Conservation (phyloP, 108 stramenopile species). For the Skeletonema menzelii region DNA sequence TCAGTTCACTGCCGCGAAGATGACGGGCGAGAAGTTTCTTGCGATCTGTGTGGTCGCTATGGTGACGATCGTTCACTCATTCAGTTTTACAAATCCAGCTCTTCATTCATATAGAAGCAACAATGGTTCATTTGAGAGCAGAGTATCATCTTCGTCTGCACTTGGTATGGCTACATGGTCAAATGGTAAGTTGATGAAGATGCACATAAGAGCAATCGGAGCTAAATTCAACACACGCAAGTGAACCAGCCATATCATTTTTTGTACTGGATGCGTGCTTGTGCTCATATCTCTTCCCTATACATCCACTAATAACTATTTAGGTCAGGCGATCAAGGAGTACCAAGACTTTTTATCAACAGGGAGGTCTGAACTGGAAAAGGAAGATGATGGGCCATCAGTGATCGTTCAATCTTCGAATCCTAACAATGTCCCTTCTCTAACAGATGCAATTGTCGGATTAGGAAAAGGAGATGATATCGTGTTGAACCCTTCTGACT, state of each 20-base stretch:
- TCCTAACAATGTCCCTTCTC: constrained; percentile 29
- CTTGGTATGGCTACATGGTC: constrained; percentile 51
- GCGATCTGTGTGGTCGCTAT: neutral
- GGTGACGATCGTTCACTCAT: neutral
- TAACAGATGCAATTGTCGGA: constrained; percentile 56
- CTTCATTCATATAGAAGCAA: neutral
- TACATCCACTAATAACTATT: neutral
- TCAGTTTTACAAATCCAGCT: neutral
- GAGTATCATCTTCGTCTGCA: neutral
- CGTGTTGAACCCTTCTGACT: constrained; percentile 52
- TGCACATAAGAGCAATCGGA: no score
- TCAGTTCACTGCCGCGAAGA: no score
- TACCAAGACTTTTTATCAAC: constrained; percentile 80
- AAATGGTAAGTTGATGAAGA: constrained; percentile 18
- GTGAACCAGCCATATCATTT: no score
- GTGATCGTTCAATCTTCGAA: constrained; percentile 60
- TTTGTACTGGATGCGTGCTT: neutral
- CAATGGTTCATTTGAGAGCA: neutral
- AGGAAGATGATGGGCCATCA: constrained; percentile 64
- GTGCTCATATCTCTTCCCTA: neutral
- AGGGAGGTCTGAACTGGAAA: constrained; percentile 63
- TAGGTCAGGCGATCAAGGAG: constrained; percentile 41
- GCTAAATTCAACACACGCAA: no score
- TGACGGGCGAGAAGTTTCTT: neutral
- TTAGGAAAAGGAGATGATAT: constrained; percentile 74